Evolutionary conservation across 352 stramenopile genomes (phyloP).

Genomic region (Aphanomyces cochlioides): DNA sequence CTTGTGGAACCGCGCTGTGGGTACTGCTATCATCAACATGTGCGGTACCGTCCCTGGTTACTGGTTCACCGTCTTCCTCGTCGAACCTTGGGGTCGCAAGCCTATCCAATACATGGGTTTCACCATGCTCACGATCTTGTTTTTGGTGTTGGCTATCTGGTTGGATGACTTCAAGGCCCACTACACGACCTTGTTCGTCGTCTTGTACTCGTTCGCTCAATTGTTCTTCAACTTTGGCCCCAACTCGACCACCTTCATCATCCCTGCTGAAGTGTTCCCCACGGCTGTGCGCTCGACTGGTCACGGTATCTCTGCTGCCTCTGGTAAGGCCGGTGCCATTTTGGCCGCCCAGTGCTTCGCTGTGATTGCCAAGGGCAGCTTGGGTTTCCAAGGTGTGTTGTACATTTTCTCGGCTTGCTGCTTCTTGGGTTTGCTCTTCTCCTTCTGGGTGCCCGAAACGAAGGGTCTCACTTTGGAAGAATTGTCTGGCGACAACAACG

Average conservation of each 20-base stretch:
- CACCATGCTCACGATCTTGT: constrained; percentile 41
- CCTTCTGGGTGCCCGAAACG: constrained; percentile 52
- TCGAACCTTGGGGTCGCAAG: constrained; percentile 51
- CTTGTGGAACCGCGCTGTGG: constrained; percentile 44
- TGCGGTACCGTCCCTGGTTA: constrained; percentile 54
- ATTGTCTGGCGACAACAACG: constrained; percentile 28
- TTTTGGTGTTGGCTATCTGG: constrained; percentile 52
- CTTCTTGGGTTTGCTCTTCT: constrained; percentile 47
- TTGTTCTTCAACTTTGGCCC: constrained; percentile 66
- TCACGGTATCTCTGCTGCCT: constrained; percentile 77
- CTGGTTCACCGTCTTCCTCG: constrained; percentile 60
- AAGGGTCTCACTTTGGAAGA: constrained; percentile 53
- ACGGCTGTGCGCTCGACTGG: constrained; percentile 75
- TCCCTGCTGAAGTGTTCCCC: constrained; percentile 72
- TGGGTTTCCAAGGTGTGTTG: constrained; percentile 47
- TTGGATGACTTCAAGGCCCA: constrained; percentile 42
- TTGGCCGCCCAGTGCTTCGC: constrained; percentile 48
- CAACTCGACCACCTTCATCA: constrained; percentile 83
- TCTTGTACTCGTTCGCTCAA: constrained; percentile 53
- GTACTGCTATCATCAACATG: constrained; percentile 48
- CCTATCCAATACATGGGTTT: constrained; percentile 64
- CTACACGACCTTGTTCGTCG: constrained; percentile 41
- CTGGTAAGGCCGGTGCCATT: constrained; percentile 73
- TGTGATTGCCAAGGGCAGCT: constrained; percentile 40
- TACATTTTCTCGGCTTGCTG: constrained; percentile 49